Evolutionary conservation across 768 basidiomycete species (phyloP).

Genomic region (Leccinum boreale): DNA sequence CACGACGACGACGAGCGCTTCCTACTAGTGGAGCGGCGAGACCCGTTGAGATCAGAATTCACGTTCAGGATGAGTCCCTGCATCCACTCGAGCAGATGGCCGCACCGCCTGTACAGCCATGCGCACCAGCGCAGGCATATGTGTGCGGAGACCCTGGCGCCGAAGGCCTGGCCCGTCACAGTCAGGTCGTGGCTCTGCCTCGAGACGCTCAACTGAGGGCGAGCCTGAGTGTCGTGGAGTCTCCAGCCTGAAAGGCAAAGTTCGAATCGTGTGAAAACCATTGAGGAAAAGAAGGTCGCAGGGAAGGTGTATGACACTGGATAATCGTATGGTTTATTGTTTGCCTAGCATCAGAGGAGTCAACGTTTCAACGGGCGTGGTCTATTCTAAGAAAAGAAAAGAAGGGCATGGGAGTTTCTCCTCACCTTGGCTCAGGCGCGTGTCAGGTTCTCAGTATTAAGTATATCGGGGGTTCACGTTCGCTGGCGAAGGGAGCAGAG

Average conservation of each 20-base stretch:
- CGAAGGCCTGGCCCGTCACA: constrained; percentile 25
- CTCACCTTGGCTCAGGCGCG: background rate
- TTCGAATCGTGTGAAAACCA: constrained; percentile 27
- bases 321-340: background rate
- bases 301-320: background rate
- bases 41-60: background rate
- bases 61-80: background rate
- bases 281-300: constrained; percentile 1
- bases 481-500: background rate
- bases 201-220: constrained; percentile 20
- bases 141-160: constrained; percentile 19
- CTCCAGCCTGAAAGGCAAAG: constrained; percentile 21
- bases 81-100: constrained; percentile 4
- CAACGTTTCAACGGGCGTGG: background rate
- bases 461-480: background rate
- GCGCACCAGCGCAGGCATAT: constrained; percentile 25
- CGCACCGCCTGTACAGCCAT: constrained; percentile 17
- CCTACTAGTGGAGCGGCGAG: background rate
- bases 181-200: constrained; percentile 22
- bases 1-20: background rate
- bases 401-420: background rate
- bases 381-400: background rate
- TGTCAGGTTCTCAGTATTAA: background rate
- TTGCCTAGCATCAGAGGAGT: constrained; percentile 1
- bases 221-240: constrained; percentile 17